These are phyloP conservation scores for Triticum timopheevii DNA, from an alignment of 176 grass and related monocot genomes.

Conservation along the genomic window DNA sequence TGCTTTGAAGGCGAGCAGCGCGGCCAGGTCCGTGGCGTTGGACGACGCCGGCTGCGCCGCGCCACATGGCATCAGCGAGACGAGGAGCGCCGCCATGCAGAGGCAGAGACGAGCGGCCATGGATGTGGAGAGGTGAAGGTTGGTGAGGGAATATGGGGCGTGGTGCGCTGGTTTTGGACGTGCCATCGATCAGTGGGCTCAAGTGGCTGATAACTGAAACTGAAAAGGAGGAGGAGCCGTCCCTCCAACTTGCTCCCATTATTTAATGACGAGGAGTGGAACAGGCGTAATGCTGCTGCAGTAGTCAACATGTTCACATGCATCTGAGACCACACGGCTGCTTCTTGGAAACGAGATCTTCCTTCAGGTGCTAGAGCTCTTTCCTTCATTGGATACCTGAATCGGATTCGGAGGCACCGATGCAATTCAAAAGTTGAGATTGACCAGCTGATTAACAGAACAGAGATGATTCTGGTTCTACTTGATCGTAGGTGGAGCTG, in stretches of 20 bases:
- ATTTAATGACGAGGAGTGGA: neutral
- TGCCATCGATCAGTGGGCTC: neutral
- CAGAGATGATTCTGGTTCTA: neutral
- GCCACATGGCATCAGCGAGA: neutral
- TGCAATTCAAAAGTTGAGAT: neutral
- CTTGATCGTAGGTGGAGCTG: neutral
- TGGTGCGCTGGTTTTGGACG: neutral
- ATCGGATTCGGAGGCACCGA: neutral
- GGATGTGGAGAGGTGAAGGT: neutral
- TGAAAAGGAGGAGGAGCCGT: neutral
- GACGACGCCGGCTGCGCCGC: neutral
- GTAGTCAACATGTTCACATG: neutral
- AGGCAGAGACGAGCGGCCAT: conserved; percentile 24
- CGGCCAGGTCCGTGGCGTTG: conserved; percentile 30
- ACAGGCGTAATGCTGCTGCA: neutral
- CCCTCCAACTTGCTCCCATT: neutral
- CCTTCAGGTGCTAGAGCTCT: neutral
- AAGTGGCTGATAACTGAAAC: neutral
- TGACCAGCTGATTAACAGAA: neutral
- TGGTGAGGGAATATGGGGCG: neutral
- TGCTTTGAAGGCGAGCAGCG: conserved; percentile 43
- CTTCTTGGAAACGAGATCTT: conserved; percentile 10
- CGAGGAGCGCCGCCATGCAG: neutral
- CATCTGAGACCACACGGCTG: neutral
- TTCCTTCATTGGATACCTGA: neutral